These are phyloP conservation scores for Pharnaceum exiguum DNA, from an alignment of 148 eudicot genomes.

Conservation along the genomic window DNA sequence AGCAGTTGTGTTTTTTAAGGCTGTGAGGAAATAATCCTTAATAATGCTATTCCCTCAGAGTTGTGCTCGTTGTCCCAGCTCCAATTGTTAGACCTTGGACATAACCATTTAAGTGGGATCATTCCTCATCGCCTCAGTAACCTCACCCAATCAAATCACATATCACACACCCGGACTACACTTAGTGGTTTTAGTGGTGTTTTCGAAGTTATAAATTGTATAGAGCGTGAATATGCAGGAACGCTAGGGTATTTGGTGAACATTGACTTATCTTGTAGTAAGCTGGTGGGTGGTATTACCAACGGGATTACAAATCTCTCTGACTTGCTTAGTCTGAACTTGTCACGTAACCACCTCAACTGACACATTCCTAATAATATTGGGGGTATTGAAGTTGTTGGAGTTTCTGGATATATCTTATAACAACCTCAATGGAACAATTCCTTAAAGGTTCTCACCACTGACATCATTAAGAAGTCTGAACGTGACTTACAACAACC, in stretches of 20 bases:
- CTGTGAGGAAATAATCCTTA: no score
- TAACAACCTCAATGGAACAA: slow-evolving; percentile 19
- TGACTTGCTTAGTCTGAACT: slow-evolving; percentile 5
- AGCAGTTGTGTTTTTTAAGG: no score
- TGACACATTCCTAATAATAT: slow-evolving; percentile 11
- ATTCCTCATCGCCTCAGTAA: no score
- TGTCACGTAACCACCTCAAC: slow-evolving; percentile 13
- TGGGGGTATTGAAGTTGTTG: slow-evolving; percentile 14
- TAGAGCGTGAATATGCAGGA: slow-evolving; percentile 6
- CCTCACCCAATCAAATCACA: no score
- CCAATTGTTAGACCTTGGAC: no score
- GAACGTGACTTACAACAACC: slow-evolving; percentile 23
- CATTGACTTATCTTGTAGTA: slow-evolving; percentile 25
- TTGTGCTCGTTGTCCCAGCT: no score
- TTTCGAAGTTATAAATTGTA: slow-evolving; percentile 15
- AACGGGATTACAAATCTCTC: slow-evolving; percentile 8
- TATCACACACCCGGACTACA: no score
- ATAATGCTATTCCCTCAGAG: no score
- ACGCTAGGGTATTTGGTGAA: background rate
- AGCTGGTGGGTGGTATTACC: slow-evolving; percentile 16
- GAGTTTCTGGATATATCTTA: slow-evolving; percentile 19
- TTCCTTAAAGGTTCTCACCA: slow-evolving; percentile 18
- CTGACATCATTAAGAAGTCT: background rate
- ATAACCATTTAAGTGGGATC: no score
- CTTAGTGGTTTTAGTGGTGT: no score